These are phyloP conservation scores for Aspergillus terreus DNA, from an alignment of 2,329 filamentous ascomycete genomes.

Conservation along the genomic window DNA sequence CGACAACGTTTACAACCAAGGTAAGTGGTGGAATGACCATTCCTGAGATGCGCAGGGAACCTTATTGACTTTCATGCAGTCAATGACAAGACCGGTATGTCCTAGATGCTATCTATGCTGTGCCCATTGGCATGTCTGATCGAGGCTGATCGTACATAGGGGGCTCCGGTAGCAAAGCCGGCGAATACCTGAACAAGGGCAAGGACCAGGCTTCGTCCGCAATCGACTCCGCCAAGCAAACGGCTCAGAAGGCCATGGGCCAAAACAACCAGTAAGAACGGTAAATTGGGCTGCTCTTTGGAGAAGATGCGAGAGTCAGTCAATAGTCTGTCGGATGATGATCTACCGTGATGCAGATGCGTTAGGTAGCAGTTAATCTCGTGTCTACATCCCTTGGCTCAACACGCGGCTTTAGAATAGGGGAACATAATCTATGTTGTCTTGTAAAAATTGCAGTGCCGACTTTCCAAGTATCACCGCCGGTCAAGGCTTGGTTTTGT, in stretches of 20 bases:
- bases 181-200: not conserved
- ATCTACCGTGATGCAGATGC: no score
- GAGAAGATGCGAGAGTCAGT: not conserved
- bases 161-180: not conserved
- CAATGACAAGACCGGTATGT: not conserved
- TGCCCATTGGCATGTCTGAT: not conserved
- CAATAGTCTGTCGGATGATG: no score
- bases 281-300: no score
- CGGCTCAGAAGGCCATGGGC: not conserved
- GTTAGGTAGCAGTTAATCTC: no score
- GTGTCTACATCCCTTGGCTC: no score
- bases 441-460: not conserved
- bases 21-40: not conserved
- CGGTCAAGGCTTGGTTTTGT: no score
- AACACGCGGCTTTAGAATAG: no score
- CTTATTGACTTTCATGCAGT: not conserved
- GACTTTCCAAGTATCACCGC: no score
- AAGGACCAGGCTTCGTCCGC: conserved; percentile 5
- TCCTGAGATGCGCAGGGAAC: not conserved
- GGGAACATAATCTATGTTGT: no score
- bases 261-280: not conserved
- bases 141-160: not conserved
- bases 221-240: conserved; percentile 3
- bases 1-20: not conserved
- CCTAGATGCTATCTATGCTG: not conserved